Evolutionary conservation across 257 asterid genomes (phyloP).

Genomic region (Solanum dulcamara): DNA sequence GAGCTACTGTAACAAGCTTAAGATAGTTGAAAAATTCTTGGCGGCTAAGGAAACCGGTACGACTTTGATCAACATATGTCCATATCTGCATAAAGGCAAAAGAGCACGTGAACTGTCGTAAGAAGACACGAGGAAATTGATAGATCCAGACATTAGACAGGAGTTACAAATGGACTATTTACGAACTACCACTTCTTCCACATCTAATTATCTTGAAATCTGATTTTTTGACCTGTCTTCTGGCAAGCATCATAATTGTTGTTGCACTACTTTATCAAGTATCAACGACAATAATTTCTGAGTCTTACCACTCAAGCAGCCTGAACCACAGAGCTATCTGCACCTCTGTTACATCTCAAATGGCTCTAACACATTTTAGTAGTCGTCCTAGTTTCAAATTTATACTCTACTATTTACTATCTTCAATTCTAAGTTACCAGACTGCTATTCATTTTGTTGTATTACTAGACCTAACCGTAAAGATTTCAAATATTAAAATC

Average conservation of each 20-base stretch:
- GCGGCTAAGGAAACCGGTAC: slow-evolving; percentile 72
- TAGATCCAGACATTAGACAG: not conserved
- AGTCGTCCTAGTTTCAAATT: not conserved
- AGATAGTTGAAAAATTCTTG: slow-evolving; percentile 86
- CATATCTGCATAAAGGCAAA: slow-evolving; percentile 3
- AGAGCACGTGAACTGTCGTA: slow-evolving; percentile 20
- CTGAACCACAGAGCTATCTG: not conserved
- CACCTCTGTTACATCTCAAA: not conserved
- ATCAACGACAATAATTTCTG: not conserved
- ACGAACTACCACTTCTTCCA: not conserved
- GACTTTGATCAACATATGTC: slow-evolving; percentile 61
- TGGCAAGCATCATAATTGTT: not conserved
- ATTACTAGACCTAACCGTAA: not conserved
- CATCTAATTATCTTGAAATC: not conserved
- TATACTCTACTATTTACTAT: not conserved
- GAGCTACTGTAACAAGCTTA: slow-evolving; percentile 97
- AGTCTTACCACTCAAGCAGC: not conserved
- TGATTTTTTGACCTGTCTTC: not conserved
- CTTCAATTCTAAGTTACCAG: not conserved
- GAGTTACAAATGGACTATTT: not conserved
- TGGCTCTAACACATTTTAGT: not conserved
- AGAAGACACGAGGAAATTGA: not conserved
- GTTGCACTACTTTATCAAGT: not conserved
- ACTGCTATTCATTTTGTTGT: not conserved
- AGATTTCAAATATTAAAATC: not conserved